These are phyloP conservation scores for Phytophthora brassicae DNA, from an alignment of 352 stramenopile species.

Conservation along the genomic window DNA sequence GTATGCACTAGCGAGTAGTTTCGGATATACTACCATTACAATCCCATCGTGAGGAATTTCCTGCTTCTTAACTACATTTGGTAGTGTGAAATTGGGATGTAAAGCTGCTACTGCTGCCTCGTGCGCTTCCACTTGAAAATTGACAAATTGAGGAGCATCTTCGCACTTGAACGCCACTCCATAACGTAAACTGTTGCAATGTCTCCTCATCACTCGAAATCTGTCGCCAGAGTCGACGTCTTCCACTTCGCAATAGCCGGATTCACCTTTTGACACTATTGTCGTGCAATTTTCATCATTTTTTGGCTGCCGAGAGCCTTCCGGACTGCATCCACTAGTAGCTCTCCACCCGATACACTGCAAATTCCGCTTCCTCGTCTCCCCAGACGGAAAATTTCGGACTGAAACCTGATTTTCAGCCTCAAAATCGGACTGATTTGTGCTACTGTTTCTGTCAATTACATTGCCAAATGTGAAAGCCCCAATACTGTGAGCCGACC, in stretches of 20 bases:
- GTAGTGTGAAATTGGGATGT: conserved; percentile 14
- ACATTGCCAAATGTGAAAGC: conserved; percentile 12
- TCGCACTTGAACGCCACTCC: conserved; percentile 37
- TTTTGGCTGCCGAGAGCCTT: conserved; percentile 5
- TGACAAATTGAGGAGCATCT: conserved; percentile 35
- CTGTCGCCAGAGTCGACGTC: conserved; percentile 14
- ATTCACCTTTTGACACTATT: conserved; percentile 16
- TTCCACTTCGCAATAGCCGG: conserved; percentile 45
- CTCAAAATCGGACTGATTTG: neutral
- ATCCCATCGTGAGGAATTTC: conserved; percentile 25
- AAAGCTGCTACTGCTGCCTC: conserved; percentile 1
- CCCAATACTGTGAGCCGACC: conserved; percentile 17
- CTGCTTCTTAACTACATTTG: neutral
- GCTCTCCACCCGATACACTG: conserved; percentile 24
- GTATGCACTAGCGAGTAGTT: conserved; percentile 44
- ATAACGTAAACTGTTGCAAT: conserved; percentile 30
- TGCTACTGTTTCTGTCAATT: conserved; percentile 1
- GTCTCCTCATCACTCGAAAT: conserved; percentile 33
- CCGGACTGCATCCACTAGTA: conserved; percentile 10
- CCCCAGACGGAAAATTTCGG: conserved; percentile 6
- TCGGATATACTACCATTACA: conserved; percentile 57
- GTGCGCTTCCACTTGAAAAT: conserved; percentile 22
- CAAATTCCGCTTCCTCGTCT: conserved; percentile 2
- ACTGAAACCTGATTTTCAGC: neutral
- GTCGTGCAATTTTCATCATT: conserved; percentile 20